These are phyloP conservation scores for Suillus subluteus DNA, from an alignment of 768 basidiomycete genomes.

Conservation along the genomic window DNA sequence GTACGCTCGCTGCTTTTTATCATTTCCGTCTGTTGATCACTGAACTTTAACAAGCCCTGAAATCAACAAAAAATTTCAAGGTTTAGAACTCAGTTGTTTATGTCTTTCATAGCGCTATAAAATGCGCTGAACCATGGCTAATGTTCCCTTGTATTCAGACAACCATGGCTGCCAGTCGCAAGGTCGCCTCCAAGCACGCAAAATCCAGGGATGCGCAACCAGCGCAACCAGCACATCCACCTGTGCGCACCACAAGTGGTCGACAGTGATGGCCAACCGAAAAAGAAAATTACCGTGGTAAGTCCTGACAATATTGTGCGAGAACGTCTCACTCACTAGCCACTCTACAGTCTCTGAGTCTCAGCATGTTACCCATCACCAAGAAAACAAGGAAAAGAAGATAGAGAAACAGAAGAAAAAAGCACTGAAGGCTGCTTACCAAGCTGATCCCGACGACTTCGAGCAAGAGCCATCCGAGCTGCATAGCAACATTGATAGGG, in stretches of 20 bases:
- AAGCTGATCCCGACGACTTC: neutral
- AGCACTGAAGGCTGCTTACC: neutral
- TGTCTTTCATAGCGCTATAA: neutral
- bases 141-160: neutral
- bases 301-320: neutral
- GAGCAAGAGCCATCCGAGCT: neutral
- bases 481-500: neutral
- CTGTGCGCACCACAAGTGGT: neutral
- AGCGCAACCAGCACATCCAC: neutral
- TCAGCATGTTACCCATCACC: neutral
- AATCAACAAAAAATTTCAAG: neutral
- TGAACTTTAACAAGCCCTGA: slow-evolving; percentile 4
- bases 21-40: neutral
- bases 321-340: neutral
- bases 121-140: neutral
- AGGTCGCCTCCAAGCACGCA: neutral
- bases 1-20: neutral
- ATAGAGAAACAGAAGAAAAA: neutral
- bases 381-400: neutral
- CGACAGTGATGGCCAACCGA: neutral
- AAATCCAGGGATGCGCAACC: neutral
- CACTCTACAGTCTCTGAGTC: neutral
- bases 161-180: neutral
- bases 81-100: neutral
- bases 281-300: neutral